Evolutionary conservation across 2,329 filamentous ascomycete species (phyloP), one percentile per base, ranked within the genome.

Genomic region (Aspergillus fijiensis): DNA sequence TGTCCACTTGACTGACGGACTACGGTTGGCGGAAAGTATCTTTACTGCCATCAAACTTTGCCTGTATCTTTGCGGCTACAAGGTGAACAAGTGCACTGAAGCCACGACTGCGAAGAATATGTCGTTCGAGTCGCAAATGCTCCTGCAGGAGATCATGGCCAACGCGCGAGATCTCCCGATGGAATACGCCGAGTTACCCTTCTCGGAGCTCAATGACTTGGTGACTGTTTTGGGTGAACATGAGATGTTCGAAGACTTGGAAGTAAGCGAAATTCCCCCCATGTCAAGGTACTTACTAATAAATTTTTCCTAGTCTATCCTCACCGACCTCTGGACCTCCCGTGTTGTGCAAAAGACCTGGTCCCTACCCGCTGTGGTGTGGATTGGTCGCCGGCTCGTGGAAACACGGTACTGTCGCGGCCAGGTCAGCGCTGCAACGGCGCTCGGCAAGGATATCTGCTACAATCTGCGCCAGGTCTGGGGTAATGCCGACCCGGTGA

Each of bases 381-480:
- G 78, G 66, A 80, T 84, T 29, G 82, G 82, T n/a, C 80, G 80
- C 48, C 77, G 79, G 12, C 80, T 84, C 52, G 81, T 84, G 53
- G 79, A 80, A 67, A 81, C 81, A 1, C 81, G 81, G 52, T 84
- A 82, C 73, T 78, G 81, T 48, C 77, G 80, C 33, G 78, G 78
- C 47, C 73, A 79, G 50, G 76, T 79, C 49, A 72, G 78, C 61
- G 73, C 74, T 2, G 76, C 80, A 11, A 75, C 80, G 48, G 74
- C 76, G 54, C 78, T 85, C 2, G 80, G 78, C 69, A 82, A 82
- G 66, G 80, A 82, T 67, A 83, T 85, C 59, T 80, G 80, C 45
- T 85, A 85, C 75, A 85, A 85, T 67, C 75, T 84, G 62, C 80
- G 80, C 11, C 80, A 82, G 23, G 81, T 82, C 5, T 81, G 82